Evolutionary conservation across 169 alveolate species (phyloP).

Genomic region (Eimeria sp.): DNA sequence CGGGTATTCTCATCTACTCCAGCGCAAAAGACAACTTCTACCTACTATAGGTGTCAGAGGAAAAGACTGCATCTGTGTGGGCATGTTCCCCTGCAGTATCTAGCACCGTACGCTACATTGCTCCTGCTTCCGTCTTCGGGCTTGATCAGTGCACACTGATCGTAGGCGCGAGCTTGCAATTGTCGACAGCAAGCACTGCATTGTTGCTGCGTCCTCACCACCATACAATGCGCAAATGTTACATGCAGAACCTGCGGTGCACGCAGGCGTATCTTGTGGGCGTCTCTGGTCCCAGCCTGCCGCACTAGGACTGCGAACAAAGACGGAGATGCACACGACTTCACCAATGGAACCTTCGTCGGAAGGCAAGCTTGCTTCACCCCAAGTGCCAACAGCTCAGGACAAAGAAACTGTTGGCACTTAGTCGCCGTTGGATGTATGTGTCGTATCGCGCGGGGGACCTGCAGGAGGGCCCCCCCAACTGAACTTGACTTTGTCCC

Average conservation of each 20-base stretch:
- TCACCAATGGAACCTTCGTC: not conserved
- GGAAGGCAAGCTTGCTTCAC: not conserved
- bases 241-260: slow-evolving; percentile 23
- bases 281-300: not conserved
- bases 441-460: not conserved
- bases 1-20: slow-evolving; percentile 50
- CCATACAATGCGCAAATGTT: not conserved
- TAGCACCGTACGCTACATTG: not conserved
- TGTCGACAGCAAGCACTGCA: not conserved
- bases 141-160: too few relatives aligned
- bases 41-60: slow-evolving; percentile 54
- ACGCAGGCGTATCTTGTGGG: not conserved
- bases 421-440: not conserved
- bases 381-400: slow-evolving; percentile 19
- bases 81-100: slow-evolving; percentile 39
- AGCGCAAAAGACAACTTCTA: slow-evolving; percentile 56
- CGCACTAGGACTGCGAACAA: not conserved
- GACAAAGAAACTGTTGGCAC: not conserved
- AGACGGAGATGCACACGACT: not conserved
- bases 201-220: not conserved
- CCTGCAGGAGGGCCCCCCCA: not conserved
- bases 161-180: not conserved
- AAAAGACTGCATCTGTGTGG: slow-evolving; percentile 34
- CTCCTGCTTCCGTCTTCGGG: not conserved
- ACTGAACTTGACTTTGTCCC: slow-evolving; percentile 45